A percentile compares a stretch with the other conserved stretches of the same genome.
Conservation (phyloP, 129 eudicot genomes). For the Sambucus nigra region DNA sequence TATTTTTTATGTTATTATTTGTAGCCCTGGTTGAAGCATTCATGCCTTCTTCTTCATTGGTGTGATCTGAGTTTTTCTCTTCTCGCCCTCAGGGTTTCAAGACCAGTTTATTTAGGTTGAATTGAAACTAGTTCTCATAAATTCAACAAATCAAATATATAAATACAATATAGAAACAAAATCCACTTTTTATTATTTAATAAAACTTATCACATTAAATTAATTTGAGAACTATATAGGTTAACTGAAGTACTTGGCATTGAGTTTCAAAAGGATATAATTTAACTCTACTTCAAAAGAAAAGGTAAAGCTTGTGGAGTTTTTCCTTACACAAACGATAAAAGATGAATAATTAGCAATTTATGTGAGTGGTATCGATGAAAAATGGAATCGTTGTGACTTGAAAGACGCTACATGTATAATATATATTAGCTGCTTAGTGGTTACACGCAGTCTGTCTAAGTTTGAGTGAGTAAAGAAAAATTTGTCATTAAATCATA, state of each 20-base stretch:
- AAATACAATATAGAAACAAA: background rate
- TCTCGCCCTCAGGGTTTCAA: constrained; percentile 61
- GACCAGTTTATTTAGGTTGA: too few species aligned
- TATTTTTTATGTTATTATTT: constrained; percentile 33
- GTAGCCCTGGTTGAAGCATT: constrained; percentile 37
- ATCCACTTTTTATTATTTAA: background rate
- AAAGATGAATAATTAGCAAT: too few species aligned
- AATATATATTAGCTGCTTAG: too few species aligned
- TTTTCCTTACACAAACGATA: background rate
- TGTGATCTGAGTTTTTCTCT: constrained; percentile 46
- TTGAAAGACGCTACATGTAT: too few species aligned
- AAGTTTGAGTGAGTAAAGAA: too few species aligned
- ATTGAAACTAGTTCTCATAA: constrained; percentile 21
- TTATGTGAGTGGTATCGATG: too few species aligned
- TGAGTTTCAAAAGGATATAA: constrained; percentile 8
- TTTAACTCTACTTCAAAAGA: too few species aligned
- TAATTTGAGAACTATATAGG: background rate
- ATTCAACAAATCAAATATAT: constrained; percentile 1
- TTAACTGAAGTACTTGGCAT: constrained; percentile 45
- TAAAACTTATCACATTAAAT: background rate
- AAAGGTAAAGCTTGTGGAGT: background rate
- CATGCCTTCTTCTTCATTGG: constrained; percentile 60
- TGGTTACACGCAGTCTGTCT: too few species aligned
- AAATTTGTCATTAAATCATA: too few species aligned
- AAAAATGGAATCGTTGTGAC: too few species aligned